phyloP scores from a whole-genome alignment of 768 basidiomycete species.

The Cytidiella melzeri region DNA sequence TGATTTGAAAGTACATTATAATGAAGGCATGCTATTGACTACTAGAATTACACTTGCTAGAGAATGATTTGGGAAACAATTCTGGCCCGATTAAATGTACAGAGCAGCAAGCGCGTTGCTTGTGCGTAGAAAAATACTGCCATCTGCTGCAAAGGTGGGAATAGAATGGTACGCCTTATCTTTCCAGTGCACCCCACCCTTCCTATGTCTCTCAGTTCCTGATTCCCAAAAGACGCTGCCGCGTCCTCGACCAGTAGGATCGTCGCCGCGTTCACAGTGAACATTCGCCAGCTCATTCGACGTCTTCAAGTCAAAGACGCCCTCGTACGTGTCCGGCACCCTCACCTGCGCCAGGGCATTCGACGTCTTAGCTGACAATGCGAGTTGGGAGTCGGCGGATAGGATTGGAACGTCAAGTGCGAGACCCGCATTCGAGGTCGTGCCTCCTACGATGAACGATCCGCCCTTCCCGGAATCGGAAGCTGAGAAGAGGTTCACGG shows the following conservation, averaged over 20 bases:
- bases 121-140: slow-evolving; percentile 7
- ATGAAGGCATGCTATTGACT: too few species aligned
- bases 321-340: slow-evolving; percentile 34
- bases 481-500: slow-evolving; percentile 16
- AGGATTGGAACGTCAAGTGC: slow-evolving; percentile 25
- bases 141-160: background rate
- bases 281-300: slow-evolving; percentile 7
- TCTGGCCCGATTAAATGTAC: slow-evolving; percentile 1
- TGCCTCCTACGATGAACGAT: slow-evolving; percentile 26
- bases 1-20: too few species aligned
- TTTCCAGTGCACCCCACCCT: slow-evolving; percentile 10
- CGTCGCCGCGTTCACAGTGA: slow-evolving; percentile 3
- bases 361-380: slow-evolving; percentile 23
- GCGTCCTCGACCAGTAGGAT: slow-evolving; percentile 18
- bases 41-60: too few species aligned
- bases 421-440: slow-evolving; percentile 30
- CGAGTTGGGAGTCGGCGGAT: slow-evolving; percentile 30
- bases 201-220: slow-evolving; percentile 3
- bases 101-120: slow-evolving; percentile 9
- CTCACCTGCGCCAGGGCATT: slow-evolving; percentile 31
- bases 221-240: background rate
- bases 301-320: slow-evolving; percentile 26
- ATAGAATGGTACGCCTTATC: background rate
- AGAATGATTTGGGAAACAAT: too few species aligned
- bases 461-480: slow-evolving; percentile 21